Evolutionary conservation across 805 yeast species (phyloP).

Genomic region (Cyberlindnera sargentensis): DNA sequence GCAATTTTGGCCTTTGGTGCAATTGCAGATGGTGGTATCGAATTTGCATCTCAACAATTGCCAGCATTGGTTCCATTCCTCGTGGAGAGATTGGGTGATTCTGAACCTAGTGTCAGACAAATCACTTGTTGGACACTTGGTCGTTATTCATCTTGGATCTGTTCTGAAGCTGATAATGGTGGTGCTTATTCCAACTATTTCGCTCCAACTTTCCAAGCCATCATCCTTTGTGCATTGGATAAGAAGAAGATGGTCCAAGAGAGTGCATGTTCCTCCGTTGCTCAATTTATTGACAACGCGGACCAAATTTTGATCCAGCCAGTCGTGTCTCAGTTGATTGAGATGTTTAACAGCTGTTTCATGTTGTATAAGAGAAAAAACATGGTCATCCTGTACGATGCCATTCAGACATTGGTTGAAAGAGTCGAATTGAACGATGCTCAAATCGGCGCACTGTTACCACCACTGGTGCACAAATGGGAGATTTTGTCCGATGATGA

Average conservation of each 20-base stretch:
- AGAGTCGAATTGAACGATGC: conserved; percentile 51
- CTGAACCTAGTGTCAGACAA: conserved; percentile 80
- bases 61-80: conserved; percentile 81
- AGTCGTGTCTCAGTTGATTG: conserved; percentile 53
- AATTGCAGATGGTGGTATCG: conserved; percentile 81
- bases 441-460: conserved; percentile 57
- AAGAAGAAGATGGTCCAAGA: conserved; percentile 90
- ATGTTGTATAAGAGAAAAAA: conserved; percentile 74
- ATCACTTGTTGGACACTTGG: conserved; percentile 95
- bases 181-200: conserved; percentile 62
- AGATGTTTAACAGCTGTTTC: conserved; percentile 70
- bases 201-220: conserved; percentile 69
- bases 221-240: conserved; percentile 72
- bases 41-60: conserved; percentile 59
- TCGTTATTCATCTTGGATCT: conserved; percentile 78
- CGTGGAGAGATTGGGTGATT: conserved; percentile 69
- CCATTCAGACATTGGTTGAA: conserved; percentile 84
- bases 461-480: conserved; percentile 84
- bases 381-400: conserved; percentile 76
- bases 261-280: conserved; percentile 83
- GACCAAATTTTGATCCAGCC: conserved; percentile 56
- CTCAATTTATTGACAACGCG: conserved; percentile 74
- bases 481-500: conserved; percentile 66
- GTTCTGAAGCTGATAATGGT: conserved; percentile 55
- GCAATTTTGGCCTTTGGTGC: conserved; percentile 94